Conservation (phyloP, 805 yeast genomes). For the Metschnikowia reukaufii region DNA sequence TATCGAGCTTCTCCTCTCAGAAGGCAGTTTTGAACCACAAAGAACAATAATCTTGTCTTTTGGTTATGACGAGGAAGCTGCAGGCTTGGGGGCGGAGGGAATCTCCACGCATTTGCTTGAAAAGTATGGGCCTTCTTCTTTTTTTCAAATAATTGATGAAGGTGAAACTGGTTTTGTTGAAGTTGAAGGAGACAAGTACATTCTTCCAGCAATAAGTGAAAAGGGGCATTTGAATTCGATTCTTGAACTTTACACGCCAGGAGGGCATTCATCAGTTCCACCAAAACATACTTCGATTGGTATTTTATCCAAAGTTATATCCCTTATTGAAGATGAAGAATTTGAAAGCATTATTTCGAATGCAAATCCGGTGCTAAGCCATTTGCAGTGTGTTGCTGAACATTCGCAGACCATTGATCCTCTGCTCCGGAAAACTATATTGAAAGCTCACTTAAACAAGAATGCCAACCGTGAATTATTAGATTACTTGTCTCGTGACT, state of each 20-base stretch:
- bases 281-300: slow-evolving; percentile 52
- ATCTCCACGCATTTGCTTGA: slow-evolving; percentile 36
- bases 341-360: slow-evolving; percentile 40
- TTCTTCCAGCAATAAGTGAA: slow-evolving; percentile 46
- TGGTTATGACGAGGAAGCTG: slow-evolving; percentile 53
- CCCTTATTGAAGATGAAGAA: slow-evolving; percentile 36
- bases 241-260: slow-evolving; percentile 45
- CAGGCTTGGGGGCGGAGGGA: slow-evolving; percentile 40
- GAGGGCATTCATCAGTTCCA: slow-evolving; percentile 54
- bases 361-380: slow-evolving; percentile 44
- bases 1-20: slow-evolving; percentile 33
- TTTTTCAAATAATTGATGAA: slow-evolving; percentile 49
- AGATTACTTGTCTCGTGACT: slow-evolving; percentile 29
- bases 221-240: slow-evolving; percentile 46
- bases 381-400: slow-evolving; percentile 48
- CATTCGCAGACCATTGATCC: slow-evolving; percentile 37
- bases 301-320: slow-evolving; percentile 42
- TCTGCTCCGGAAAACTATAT: slow-evolving; percentile 35
- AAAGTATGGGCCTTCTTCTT: slow-evolving; percentile 42
- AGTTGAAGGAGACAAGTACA: slow-evolving; percentile 26
- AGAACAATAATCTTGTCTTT: slow-evolving; percentile 48
- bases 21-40: slow-evolving; percentile 36
- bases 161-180: slow-evolving; percentile 20
- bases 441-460: slow-evolving; percentile 36
- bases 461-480: slow-evolving; percentile 39